Conservation (phyloP, 495 filamentous ascomycete species). For the Podospora pseudoanserina region DNA sequence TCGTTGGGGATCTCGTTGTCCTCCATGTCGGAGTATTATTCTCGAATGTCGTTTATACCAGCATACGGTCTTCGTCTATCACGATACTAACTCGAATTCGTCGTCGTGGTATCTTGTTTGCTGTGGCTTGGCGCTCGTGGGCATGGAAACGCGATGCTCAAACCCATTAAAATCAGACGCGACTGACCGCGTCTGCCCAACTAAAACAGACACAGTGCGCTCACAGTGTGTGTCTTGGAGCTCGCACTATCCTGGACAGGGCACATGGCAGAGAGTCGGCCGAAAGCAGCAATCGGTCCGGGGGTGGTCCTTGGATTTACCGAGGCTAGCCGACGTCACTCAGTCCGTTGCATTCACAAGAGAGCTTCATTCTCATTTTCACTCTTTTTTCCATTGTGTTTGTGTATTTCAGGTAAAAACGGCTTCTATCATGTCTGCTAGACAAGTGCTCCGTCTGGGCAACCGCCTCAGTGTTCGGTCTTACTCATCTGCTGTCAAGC, state of each 20-base stretch:
- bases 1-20: constrained; percentile 46
- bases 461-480: constrained; percentile 50
- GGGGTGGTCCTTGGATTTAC: neutral
- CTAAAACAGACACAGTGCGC: neutral
- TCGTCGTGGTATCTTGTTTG: constrained; percentile 2
- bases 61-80: constrained; percentile 9
- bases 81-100: neutral
- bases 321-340: constrained; percentile 10
- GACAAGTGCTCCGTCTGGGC: constrained; percentile 33
- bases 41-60: constrained; percentile 4
- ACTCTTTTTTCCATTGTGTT: neutral
- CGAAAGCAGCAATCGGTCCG: neutral
- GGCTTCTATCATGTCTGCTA: constrained; percentile 34
- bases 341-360: constrained; percentile 8
- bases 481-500: constrained; percentile 37
- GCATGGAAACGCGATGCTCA: neutral
- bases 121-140: neutral
- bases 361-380: neutral
- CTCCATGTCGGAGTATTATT: constrained; percentile 44
- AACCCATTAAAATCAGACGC: constrained; percentile 3
- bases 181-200: neutral
- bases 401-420: constrained; percentile 22
- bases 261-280: constrained; percentile 1
- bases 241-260: neutral
- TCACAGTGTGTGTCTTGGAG: neutral